These are phyloP conservation scores for Castanopsis chinensis DNA, from an alignment of 306 rosid genomes.

Conservation along the genomic window DNA sequence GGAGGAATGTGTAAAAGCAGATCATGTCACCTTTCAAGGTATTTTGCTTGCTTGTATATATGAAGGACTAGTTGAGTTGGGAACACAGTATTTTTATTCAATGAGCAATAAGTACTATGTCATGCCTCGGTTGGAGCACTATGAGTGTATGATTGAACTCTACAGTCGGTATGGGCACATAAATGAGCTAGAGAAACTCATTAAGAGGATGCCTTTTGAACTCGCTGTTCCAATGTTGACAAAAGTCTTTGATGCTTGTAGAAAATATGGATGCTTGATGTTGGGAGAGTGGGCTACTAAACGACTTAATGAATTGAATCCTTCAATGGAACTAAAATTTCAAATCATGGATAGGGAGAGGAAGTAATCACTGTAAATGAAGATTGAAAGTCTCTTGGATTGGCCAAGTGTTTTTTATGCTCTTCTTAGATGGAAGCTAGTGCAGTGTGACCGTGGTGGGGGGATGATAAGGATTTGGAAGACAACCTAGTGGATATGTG, in stretches of 20 bases:
- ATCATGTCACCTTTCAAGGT: constrained; percentile 68
- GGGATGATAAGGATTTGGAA: too few species aligned
- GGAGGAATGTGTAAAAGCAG: constrained; percentile 61
- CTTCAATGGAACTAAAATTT: constrained; percentile 18
- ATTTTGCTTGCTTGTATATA: constrained; percentile 58
- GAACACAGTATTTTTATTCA: constrained; percentile 48
- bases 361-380: background rate
- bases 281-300: constrained; percentile 48
- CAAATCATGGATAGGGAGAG: background rate
- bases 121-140: constrained; percentile 65
- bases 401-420: too few species aligned
- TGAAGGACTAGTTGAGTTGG: constrained; percentile 64
- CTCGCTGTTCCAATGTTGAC: constrained; percentile 61
- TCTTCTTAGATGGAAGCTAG: too few species aligned
- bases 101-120: constrained; percentile 52
- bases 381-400: background rate
- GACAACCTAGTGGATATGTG: too few species aligned
- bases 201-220: constrained; percentile 61
- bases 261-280: constrained; percentile 42
- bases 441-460: too few species aligned
- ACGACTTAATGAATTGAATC: constrained; percentile 33
- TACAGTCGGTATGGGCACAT: constrained; percentile 52
- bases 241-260: constrained; percentile 45
- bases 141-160: constrained; percentile 74
- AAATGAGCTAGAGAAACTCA: constrained; percentile 63